Conservation (phyloP, 192 early-diverging fungal genomes). For the Coemansia sp. region DNA sequence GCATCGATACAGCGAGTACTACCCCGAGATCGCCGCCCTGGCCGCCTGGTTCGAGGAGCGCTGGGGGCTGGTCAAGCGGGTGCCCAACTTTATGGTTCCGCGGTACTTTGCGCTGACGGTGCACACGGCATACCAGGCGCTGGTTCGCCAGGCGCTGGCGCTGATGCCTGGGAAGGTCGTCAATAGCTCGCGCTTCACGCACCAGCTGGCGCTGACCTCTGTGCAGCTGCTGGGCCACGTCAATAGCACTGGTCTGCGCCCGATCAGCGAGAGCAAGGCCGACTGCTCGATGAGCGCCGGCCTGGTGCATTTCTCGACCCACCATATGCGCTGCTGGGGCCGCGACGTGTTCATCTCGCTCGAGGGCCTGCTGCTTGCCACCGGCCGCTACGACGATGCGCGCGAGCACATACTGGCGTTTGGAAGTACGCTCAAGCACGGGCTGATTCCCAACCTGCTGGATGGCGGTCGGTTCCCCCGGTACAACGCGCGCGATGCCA, state of each 20-base stretch:
- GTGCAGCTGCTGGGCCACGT: conserved; percentile 83
- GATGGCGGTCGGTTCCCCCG: conserved; percentile 80
- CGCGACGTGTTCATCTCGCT: conserved; percentile 95
- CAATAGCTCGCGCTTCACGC: conserved; percentile 62
- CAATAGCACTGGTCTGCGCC: conserved; percentile 77
- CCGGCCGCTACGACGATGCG: conserved; percentile 82
- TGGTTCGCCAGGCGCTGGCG: conserved; percentile 60
- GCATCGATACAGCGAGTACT: conserved; percentile 20
- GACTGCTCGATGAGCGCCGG: conserved; percentile 84
- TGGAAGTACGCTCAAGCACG: conserved; percentile 88
- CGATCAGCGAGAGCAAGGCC: conserved; percentile 36
- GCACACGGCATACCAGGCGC: conserved; percentile 71
- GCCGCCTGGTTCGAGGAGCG: conserved; percentile 77
- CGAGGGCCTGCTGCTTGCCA: conserved; percentile 75
- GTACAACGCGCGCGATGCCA: conserved; percentile 95
- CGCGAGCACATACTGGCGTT: conserved; percentile 84
- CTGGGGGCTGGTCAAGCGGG: conserved; percentile 63
- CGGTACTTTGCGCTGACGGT: conserved; percentile 91
- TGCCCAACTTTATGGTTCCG: conserved; percentile 83
- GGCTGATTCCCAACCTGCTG: conserved; percentile 94
- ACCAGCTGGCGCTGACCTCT: conserved; percentile 71
- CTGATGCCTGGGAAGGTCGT: conserved; percentile 61
- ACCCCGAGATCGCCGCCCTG: conserved; percentile 39
- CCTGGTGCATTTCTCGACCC: conserved; percentile 87
- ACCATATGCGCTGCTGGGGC: conserved; percentile 97